Conservation (phyloP, 495 filamentous ascomycete species). For the Penicillium bialowiezense region DNA sequence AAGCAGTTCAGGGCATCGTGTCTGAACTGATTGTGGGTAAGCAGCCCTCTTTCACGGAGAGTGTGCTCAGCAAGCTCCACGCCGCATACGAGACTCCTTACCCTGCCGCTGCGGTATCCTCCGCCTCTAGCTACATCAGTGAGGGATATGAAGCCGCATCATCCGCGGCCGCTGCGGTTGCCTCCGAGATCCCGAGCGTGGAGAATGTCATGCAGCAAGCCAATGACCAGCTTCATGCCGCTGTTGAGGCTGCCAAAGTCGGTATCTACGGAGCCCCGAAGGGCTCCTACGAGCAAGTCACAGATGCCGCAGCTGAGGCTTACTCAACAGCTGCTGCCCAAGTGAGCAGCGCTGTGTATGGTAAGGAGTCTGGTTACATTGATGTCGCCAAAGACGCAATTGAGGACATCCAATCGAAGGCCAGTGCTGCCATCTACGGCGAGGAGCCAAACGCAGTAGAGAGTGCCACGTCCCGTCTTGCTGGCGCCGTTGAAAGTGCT, state of each 20-base stretch:
- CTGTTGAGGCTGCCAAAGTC: slow-evolving; percentile 57
- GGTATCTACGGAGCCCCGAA: slow-evolving; percentile 60
- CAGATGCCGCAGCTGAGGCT: slow-evolving; percentile 46
- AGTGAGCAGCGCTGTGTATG: slow-evolving; percentile 56
- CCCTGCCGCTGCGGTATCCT: slow-evolving; percentile 42
- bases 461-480: slow-evolving; percentile 48
- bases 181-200: slow-evolving; percentile 56
- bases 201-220: slow-evolving; percentile 58
- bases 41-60: slow-evolving; percentile 80
- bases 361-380: slow-evolving; percentile 46
- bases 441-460: slow-evolving; percentile 54
- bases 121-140: slow-evolving; percentile 53
- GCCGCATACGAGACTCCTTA: slow-evolving; percentile 62
- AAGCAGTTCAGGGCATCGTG: slow-evolving; percentile 67
- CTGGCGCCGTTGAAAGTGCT: slow-evolving; percentile 47
- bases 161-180: slow-evolving; percentile 44
- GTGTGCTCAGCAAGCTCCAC: slow-evolving; percentile 67
- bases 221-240: slow-evolving; percentile 54
- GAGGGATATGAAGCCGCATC: slow-evolving; percentile 59
- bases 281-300: slow-evolving; percentile 52
- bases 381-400: slow-evolving; percentile 49
- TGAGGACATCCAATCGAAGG: slow-evolving; percentile 48
- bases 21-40: slow-evolving; percentile 74
- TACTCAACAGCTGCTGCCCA: slow-evolving; percentile 47
- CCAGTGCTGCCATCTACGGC: slow-evolving; percentile 55